These are phyloP conservation scores for Cucumis melo DNA, from an alignment of 306 rosid species.

Conservation along the genomic window DNA sequence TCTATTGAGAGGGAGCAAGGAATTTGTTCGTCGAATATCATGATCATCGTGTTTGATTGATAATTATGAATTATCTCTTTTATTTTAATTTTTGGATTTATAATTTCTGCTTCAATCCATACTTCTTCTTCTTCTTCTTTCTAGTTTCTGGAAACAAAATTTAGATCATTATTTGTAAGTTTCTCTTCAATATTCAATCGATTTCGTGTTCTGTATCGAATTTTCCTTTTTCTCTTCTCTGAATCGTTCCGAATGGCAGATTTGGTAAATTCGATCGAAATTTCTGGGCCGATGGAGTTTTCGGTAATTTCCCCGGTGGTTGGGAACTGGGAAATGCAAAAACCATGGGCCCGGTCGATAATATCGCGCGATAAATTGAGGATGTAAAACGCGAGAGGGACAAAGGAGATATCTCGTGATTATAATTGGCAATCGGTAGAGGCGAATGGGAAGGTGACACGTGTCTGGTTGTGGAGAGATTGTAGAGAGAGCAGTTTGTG, in stretches of 20 bases:
- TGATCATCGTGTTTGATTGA: constrained; percentile 30
- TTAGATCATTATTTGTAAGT: constrained; percentile 24
- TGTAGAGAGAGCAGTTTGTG: not conserved
- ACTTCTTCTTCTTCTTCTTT: not conserved
- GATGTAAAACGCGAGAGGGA: not conserved
- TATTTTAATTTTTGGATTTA: constrained; percentile 8
- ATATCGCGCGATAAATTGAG: not conserved
- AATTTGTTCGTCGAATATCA: constrained; percentile 21
- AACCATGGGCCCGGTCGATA: not conserved
- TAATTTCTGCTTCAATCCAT: not conserved
- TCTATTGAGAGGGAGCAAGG: constrained; percentile 12
- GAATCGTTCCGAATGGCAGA: not conserved
- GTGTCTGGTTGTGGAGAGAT: not conserved
- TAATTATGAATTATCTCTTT: constrained; percentile 30
- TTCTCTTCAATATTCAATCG: constrained; percentile 5
- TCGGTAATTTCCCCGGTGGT: not conserved
- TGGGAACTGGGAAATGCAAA: not conserved
- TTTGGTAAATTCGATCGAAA: not conserved
- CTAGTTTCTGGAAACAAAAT: constrained; percentile 10
- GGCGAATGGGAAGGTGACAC: not conserved
- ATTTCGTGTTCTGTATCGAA: not conserved
- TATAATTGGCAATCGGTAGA: not conserved
- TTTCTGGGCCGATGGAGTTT: not conserved
- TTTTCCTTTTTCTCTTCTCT: not conserved
- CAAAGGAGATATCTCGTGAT: not conserved